phyloP scores from a whole-genome alignment of 306 rosid species.

The Quercus dentata region DNA sequence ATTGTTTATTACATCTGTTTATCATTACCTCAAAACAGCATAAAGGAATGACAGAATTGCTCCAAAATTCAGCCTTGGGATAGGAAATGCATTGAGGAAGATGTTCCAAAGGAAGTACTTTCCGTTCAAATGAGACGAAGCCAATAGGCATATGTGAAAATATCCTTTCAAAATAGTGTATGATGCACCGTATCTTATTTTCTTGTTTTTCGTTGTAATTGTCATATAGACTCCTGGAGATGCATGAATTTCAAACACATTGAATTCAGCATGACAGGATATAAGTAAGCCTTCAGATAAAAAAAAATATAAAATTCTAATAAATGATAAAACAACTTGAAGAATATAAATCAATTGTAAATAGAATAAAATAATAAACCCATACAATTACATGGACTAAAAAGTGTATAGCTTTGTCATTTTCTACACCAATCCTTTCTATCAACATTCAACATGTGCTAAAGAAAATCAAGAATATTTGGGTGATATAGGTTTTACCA shows the following conservation, averaged over 20 bases:
- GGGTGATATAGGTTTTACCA: neutral
- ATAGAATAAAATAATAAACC: neutral
- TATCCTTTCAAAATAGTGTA: slow-evolving; percentile 85
- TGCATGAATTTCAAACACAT: slow-evolving; percentile 2
- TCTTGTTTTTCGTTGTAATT: slow-evolving; percentile 55
- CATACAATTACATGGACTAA: neutral
- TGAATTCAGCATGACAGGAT: neutral
- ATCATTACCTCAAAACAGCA: slow-evolving; percentile 69
- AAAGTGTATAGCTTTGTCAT: neutral
- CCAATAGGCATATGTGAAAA: slow-evolving; percentile 62
- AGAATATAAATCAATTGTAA: neutral
- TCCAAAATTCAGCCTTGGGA: slow-evolving; percentile 66
- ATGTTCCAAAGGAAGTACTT: slow-evolving; percentile 62
- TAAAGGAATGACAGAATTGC: slow-evolving; percentile 59
- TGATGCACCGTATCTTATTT: slow-evolving; percentile 74
- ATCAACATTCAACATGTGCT: neutral
- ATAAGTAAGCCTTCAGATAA: neutral
- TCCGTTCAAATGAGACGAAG: slow-evolving; percentile 81
- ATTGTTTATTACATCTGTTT: neutral
- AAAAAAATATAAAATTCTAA: neutral
- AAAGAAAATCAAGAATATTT: neutral
- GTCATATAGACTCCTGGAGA: slow-evolving; percentile 70
- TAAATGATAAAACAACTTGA: neutral
- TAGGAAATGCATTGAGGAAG: slow-evolving; percentile 41
- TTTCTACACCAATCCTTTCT: neutral